These are phyloP conservation scores for Gnaphalium uliginosum DNA, from an alignment of 129 eudicot species.

Conservation along the genomic window DNA sequence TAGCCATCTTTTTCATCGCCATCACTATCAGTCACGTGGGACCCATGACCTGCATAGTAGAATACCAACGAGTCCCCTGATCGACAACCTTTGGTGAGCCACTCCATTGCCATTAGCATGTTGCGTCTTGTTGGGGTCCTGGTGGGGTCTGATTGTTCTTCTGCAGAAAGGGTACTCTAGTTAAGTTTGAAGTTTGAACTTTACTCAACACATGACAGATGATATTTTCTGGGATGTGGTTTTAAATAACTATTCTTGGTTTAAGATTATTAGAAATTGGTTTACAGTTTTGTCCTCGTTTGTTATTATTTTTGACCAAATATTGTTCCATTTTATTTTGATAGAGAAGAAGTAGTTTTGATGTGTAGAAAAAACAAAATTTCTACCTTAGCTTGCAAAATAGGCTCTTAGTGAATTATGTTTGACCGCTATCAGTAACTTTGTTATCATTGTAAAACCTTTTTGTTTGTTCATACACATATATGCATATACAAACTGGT, in stretches of 20 bases:
- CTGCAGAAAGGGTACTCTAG: conserved; percentile 22
- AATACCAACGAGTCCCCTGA: conserved; percentile 85
- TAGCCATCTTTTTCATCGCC: conserved; percentile 71
- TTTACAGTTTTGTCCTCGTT: not conserved
- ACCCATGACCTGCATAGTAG: conserved; percentile 73
- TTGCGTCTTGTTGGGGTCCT: conserved; percentile 58
- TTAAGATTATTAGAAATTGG: not conserved
- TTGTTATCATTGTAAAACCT: not conserved
- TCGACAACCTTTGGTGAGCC: conserved; percentile 61
- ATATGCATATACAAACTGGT: not conserved
- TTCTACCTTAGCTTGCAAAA: not conserved
- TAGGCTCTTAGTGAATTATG: not conserved
- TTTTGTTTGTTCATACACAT: not conserved
- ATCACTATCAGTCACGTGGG: conserved; percentile 44
- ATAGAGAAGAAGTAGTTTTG: not conserved
- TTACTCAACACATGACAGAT: not conserved
- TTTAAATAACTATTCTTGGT: not conserved
- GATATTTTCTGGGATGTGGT: not conserved
- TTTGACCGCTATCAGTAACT: not conserved
- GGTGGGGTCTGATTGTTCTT: conserved; percentile 50
- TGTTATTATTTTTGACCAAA: not conserved
- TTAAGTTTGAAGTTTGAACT: not conserved
- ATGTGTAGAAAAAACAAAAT: not conserved
- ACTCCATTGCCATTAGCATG: conserved; percentile 47
- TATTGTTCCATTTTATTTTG: not conserved